Evolutionary conservation across 768 basidiomycete genomes (phyloP).

Genomic region (Brasilioporus rufonigricans): DNA sequence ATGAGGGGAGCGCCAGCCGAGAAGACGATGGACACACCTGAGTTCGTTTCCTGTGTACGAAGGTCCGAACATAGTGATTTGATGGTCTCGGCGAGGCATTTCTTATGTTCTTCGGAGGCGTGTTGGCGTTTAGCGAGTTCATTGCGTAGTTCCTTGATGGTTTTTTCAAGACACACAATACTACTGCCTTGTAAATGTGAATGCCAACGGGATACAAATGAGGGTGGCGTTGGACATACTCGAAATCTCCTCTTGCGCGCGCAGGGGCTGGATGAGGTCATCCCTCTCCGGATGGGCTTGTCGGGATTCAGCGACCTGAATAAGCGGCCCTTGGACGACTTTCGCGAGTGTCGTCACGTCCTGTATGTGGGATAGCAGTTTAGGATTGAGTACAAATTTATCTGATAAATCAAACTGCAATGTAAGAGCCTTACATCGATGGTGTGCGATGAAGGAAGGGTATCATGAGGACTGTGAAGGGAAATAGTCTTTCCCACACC

Average conservation of each 20-base stretch:
- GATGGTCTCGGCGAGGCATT: too few species aligned
- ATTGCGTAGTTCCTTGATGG: background rate
- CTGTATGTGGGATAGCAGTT: background rate
- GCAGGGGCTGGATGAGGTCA: too few species aligned
- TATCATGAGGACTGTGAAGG: background rate
- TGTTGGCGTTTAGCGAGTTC: too few species aligned
- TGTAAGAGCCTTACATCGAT: background rate
- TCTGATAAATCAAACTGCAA: background rate
- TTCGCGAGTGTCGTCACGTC: background rate
- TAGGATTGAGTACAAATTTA: background rate
- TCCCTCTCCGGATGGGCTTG: background rate
- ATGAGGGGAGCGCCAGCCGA: too few species aligned
- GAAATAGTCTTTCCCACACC: background rate
- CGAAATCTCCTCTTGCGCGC: background rate
- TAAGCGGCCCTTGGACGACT: background rate
- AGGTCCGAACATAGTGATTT: too few species aligned
- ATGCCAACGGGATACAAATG: background rate
- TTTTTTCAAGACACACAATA: background rate
- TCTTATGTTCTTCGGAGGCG: too few species aligned
- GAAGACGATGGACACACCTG: too few species aligned
- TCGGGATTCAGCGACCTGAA: background rate
- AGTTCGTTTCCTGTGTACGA: too few species aligned
- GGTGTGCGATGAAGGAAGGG: background rate
- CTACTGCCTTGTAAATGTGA: too few species aligned
- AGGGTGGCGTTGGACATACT: background rate